Percentiles rank a stretch among this genome's conserved stretches.
phyloP scores from a whole-genome alignment of 2,329 filamentous ascomycete species.

The Arthrobotrys musiformis region DNA sequence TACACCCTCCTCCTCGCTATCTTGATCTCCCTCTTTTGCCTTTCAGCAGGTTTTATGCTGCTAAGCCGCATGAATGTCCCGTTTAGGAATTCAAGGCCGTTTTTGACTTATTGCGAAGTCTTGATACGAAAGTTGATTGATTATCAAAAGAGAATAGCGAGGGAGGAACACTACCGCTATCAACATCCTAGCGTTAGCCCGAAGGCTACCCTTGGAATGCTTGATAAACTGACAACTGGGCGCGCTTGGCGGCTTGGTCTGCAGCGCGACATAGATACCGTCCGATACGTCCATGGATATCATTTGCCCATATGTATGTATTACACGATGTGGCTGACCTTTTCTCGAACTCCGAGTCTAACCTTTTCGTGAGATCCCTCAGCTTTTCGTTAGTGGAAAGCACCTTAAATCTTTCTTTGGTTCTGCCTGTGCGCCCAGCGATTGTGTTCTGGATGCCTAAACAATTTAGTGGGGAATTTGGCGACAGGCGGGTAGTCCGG shows the following conservation, averaged over 20 bases:
- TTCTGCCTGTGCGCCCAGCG: conserved; percentile 7
- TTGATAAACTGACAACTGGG: conserved; percentile 20
- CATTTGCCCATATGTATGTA: not conserved
- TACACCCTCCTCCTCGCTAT: not conserved
- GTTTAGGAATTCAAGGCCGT: conserved; percentile 13
- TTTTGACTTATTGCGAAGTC: not conserved
- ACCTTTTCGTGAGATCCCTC: not conserved
- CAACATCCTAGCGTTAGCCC: conserved; percentile 1
- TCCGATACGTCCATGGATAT: not conserved
- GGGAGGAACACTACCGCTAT: not conserved
- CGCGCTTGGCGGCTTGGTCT: conserved; percentile 18
- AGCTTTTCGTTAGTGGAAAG: not conserved
- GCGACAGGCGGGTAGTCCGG: conserved; percentile 27
- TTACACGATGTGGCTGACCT: not conserved
- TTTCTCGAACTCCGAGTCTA: not conserved
- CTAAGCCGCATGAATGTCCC: conserved; percentile 4
- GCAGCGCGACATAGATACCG: not conserved
- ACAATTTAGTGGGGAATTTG: conserved; percentile 11
- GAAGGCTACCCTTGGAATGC: conserved; percentile 8
- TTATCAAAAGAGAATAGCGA: not conserved
- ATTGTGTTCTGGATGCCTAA: conserved; percentile 28
- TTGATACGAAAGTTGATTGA: not conserved
- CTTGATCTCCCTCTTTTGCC: not conserved
- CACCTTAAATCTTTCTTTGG: conserved; percentile 12
- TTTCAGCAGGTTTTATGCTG: not conserved